Base-by-base conservation (phyloP, 2,329 filamentous ascomycete genomes). In the Pochonia chlamydosporia region DNA sequence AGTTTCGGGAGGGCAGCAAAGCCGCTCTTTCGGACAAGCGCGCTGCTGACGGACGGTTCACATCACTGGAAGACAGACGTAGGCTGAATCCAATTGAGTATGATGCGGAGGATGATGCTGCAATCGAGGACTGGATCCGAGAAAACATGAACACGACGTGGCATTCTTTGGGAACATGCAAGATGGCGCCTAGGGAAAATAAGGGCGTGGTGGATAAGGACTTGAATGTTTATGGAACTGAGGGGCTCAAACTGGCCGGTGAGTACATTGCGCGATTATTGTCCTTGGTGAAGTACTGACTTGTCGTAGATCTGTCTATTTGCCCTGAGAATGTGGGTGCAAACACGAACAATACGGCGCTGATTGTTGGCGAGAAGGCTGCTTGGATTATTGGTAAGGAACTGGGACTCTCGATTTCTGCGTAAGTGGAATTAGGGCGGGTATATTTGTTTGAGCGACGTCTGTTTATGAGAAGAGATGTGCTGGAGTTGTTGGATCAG, bases 91-190 rank as follows among this genome's bases (percentile, higher is more conserved):
- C 46, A 47, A 68, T 81, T 36, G 60, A 66, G 49, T 79, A 79
- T 52, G 64, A 67, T 5, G 54, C 62, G 3, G 73, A 75, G 16
- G 76, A 77, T 36, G 68, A 78, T 47, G 63, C 65, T 21, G 67
- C 67, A 1, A 70, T 81, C 30, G 69, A 74, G 53, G 54, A 71
- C 10, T 70, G 56, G 52, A 31, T 73, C 16, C 62, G 71, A 0
- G 54, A 63, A 26, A 65, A 64, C 7, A 52, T 72, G 3, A 56
- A 50, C 2, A 71, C 69, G 3, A 65, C 67, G 0, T 74, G 69
- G 69, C 76, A 80, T 56, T 67, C 72, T 0, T 60, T 66, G 3
- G 73, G 77, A 11, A 78, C 72, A n/a, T 68, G 69, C 39, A 68
- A 71, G 7, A 78, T 78, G 75, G 60, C 72, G 45, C 72, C 72